Conservation (phyloP, 768 basidiomycete species). For the Rhodosporidiobolus sp. region DNA sequence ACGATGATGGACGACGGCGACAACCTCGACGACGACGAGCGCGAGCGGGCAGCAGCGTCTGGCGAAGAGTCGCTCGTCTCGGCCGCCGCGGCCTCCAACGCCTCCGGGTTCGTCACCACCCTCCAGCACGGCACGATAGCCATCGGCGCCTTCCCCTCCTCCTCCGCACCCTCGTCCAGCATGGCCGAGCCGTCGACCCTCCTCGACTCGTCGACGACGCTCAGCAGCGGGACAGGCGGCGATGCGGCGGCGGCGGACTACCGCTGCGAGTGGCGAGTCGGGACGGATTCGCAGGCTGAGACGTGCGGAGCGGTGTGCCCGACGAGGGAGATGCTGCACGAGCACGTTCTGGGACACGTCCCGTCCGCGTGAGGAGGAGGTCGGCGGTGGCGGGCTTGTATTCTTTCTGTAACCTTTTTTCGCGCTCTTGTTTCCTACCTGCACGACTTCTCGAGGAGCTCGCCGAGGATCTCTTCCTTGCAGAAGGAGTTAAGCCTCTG, state of each 20-base stretch:
- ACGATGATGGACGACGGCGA: constrained; percentile 19
- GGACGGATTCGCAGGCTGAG: constrained; percentile 1
- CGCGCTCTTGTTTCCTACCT: too few species aligned
- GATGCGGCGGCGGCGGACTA: not conserved
- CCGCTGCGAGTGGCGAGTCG: constrained; percentile 25
- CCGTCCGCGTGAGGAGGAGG: not conserved
- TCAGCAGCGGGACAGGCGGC: not conserved
- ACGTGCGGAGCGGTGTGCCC: constrained; percentile 4
- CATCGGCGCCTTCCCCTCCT: not conserved
- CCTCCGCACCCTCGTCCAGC: not conserved
- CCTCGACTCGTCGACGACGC: not conserved
- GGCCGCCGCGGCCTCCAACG: not conserved
- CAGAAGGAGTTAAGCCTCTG: too few species aligned
- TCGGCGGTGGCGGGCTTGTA: not conserved
- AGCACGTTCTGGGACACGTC: constrained; percentile 8
- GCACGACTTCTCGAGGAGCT: too few species aligned
- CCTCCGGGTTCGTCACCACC: not conserved
- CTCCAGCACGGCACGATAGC: not conserved
- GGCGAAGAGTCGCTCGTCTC: not conserved
- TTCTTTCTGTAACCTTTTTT: not conserved
- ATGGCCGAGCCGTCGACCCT: not conserved
- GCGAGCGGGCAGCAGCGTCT: too few species aligned
- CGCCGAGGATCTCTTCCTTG: too few species aligned
- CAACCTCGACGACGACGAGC: not conserved
- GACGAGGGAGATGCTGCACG: not conserved